Percentiles rank a stretch among this genome's conserved stretches.
Conservation (phyloP, 768 basidiomycete genomes). For the Amyloporia xantha region DNA sequence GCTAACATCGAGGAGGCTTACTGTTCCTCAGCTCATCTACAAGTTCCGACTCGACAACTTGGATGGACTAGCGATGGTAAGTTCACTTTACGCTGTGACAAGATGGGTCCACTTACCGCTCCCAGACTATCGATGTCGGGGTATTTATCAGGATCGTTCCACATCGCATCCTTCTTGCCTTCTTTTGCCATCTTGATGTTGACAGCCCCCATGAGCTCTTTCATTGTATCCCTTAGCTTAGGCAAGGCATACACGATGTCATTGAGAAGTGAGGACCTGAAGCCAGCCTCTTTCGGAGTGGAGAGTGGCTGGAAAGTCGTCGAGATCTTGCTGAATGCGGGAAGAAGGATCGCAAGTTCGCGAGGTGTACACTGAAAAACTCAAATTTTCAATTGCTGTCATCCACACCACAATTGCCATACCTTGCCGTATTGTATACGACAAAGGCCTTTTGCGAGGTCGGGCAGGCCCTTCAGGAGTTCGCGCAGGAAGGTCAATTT, state of each 20-base stretch:
- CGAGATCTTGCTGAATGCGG: constrained; percentile 68
- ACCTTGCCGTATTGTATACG: constrained; percentile 91
- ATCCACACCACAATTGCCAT: constrained; percentile 9
- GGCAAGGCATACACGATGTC: constrained; percentile 67
- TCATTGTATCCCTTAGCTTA: constrained; percentile 47
- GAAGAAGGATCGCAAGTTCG: constrained; percentile 71
- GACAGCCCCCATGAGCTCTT: constrained; percentile 48
- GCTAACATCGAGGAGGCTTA: constrained; percentile 24
- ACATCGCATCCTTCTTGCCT: constrained; percentile 65
- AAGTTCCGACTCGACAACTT: constrained; percentile 64
- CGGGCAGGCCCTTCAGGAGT: constrained; percentile 71
- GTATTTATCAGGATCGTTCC: constrained; percentile 49
- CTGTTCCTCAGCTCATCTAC: constrained; percentile 64
- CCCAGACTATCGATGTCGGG: constrained; percentile 51
- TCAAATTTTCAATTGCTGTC: background rate
- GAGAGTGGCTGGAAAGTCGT: constrained; percentile 49
- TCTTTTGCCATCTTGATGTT: constrained; percentile 55
- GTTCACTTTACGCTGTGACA: background rate
- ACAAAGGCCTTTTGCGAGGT: constrained; percentile 80
- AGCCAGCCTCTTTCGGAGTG: constrained; percentile 34
- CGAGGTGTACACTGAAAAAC: constrained; percentile 64
- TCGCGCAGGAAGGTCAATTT: constrained; percentile 61
- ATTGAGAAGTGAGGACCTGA: constrained; percentile 63
- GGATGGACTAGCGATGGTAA: constrained; percentile 47
- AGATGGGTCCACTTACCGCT: constrained; percentile 39